Percentiles rank a stretch among this genome's conserved stretches.
Evolutionary conservation across 2,329 filamentous ascomycete species (phyloP).

Genomic region (Aspergillus carbonarius): DNA sequence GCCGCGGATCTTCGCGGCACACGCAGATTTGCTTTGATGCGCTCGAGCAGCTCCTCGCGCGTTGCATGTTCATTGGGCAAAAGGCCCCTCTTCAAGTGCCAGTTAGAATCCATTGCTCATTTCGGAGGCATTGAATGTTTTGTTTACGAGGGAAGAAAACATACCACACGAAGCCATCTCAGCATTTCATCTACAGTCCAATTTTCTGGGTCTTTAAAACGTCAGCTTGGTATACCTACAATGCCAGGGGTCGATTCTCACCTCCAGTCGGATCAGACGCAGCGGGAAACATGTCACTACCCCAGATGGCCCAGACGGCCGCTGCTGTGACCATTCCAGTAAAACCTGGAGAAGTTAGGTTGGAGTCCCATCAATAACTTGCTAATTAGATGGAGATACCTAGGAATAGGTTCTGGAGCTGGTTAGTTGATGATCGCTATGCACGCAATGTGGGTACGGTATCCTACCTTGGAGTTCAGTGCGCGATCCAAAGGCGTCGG

Average conservation of each 20-base stretch:
- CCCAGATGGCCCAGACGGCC: conserved; percentile 82
- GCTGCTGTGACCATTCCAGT: conserved; percentile 78
- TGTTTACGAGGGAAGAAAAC: conserved; percentile 27
- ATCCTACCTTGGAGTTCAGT: conserved; percentile 65
- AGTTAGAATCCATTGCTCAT: conserved; percentile 4
- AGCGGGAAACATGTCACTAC: conserved; percentile 76
- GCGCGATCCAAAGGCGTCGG: conserved; percentile 68
- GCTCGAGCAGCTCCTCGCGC: conserved; percentile 64
- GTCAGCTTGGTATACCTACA: conserved; percentile 11
- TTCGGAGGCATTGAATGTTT: background rate
- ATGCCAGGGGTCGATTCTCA: conserved; percentile 28
- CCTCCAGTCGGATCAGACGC: conserved; percentile 75
- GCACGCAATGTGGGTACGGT: background rate
- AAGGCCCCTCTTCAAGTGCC: conserved; percentile 57
- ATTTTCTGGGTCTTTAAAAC: conserved; percentile 55
- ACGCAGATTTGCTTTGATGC: conserved; percentile 68
- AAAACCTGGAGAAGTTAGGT: conserved; percentile 60
- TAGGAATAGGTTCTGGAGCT: conserved; percentile 64
- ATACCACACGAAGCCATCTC: conserved; percentile 77
- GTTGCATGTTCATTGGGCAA: conserved; percentile 60
- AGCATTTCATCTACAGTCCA: conserved; percentile 82
- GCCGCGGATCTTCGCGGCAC: conserved; percentile 33
- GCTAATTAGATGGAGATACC: conserved; percentile 49
- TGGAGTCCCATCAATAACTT: background rate
- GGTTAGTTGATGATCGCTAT: conserved; percentile 11